Evolutionary conservation across 495 filamentous ascomycete species (phyloP), one percentile per base, ranked within the genome.

Genomic region (Aspergillus saccharolyticus): DNA sequence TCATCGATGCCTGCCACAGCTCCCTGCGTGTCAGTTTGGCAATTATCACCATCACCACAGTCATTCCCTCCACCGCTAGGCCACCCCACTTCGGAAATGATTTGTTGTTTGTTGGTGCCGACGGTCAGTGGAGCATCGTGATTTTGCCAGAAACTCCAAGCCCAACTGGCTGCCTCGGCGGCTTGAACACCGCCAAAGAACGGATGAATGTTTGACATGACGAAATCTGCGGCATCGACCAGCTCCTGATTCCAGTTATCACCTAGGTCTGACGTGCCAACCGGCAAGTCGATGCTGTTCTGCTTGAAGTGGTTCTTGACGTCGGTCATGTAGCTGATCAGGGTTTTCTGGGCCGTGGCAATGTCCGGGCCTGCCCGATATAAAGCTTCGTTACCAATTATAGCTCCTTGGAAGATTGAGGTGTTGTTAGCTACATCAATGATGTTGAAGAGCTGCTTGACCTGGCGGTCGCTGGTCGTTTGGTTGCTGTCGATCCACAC

Each of bases 141-240:
- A 0, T 53, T 57, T 47, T 83, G 67, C 86, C 91, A 98, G 72
- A 97, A 97, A 55, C 71, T 64, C 79, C 78, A 88, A 4, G 92
- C 96, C 94, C 94, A 98, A 21, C 74, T 74, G 9, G 91, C 84
- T 0, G 91, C 93, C 18, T 77, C 64, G 19, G 82, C 75, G 15
- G 81, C 85, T 15, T 78, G 75, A 44, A 89, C 84, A 53, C 94
- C 94, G 4, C 85, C 90, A 64, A 98, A 98, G 79, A 98, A 97
- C 1, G 94, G 94, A 70, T 98, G 94, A 33, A 97, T 86, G 68
- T 98, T 98, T 18, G 90, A 89, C 93, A 97, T 97, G 66, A 97
- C 84, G 58, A 89, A 81, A 62, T 97, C 94, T 44, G 90, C 86
- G 47, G 82, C 76, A 5, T 66, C 53, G 0, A 89, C 86, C 16